These are phyloP conservation scores for Hondaea fermentalgiana DNA, from an alignment of 108 stramenopile genomes.

Conservation along the genomic window DNA sequence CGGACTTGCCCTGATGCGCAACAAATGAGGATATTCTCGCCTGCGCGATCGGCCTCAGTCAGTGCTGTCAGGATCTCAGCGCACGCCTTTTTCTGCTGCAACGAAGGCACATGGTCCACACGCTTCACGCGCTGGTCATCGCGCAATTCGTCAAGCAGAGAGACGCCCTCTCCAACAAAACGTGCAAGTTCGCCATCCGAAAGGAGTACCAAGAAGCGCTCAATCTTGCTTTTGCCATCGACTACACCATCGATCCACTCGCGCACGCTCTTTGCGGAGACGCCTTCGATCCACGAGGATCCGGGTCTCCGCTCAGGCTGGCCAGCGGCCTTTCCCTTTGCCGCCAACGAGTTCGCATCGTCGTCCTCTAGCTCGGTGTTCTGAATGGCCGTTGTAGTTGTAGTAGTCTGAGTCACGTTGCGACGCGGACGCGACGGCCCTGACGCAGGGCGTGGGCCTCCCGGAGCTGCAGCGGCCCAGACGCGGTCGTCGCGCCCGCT, in stretches of 20 bases:
- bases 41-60: not conserved
- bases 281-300: too few relatives aligned
- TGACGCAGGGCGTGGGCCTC: not conserved
- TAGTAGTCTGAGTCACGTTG: too few relatives aligned
- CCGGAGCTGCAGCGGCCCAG: not conserved
- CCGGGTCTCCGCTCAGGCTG: too few relatives aligned
- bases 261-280: not conserved
- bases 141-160: not conserved
- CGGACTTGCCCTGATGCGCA: not conserved
- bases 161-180: not conserved
- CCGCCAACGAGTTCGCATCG: too few relatives aligned
- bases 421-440: too few relatives aligned
- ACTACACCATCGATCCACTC: not conserved
- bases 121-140: not conserved
- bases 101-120: not conserved
- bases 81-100: not conserved
- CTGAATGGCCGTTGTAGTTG: too few relatives aligned
- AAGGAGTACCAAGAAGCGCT: not conserved
- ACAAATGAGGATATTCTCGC: not conserved
- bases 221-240: too few relatives aligned
- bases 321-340: too few relatives aligned
- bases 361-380: too few relatives aligned
- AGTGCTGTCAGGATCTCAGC: not conserved
- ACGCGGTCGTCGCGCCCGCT: not conserved
- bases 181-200: not conserved